phyloP scores from a whole-genome alignment of 2,329 filamentous ascomycete genomes.

The Ophiostoma himal-ulmi region DNA sequence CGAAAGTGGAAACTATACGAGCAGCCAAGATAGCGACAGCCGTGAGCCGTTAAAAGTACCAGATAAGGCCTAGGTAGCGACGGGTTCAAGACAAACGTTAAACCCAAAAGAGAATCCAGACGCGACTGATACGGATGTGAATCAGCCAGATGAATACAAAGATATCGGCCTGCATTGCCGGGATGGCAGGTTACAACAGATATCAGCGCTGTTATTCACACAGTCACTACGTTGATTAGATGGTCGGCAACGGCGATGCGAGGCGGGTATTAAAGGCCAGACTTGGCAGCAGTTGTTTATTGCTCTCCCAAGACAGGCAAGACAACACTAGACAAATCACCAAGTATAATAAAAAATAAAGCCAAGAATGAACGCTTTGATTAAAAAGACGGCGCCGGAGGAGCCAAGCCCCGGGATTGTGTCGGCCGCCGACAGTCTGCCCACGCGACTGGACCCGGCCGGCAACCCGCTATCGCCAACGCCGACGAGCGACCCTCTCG shows the following conservation, averaged over 20 bases:
- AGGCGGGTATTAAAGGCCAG: background rate
- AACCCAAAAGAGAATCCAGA: background rate
- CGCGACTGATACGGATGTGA: background rate
- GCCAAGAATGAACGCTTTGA: background rate
- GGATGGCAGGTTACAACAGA: background rate
- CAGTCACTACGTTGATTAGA: background rate
- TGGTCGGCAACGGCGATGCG: background rate
- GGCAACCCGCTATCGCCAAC: conserved; percentile 19
- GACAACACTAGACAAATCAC: background rate
- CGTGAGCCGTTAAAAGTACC: background rate
- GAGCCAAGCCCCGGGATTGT: background rate
- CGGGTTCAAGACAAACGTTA: background rate
- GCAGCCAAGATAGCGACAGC: background rate
- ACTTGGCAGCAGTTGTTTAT: background rate
- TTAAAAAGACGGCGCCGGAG: background rate
- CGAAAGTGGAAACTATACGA: background rate
- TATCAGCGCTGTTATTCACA: too few relatives aligned
- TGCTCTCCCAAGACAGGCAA: background rate
- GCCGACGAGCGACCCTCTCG: conserved; percentile 33
- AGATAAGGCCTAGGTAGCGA: background rate
- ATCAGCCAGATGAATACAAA: background rate
- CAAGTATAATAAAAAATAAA: background rate
- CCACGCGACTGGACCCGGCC: conserved; percentile 15
- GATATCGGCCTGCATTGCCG: background rate
- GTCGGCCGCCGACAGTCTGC: conserved; percentile 1